These are phyloP conservation scores for Saccharomycopsis fermentans DNA, from an alignment of 805 yeast species.

Conservation along the genomic window DNA sequence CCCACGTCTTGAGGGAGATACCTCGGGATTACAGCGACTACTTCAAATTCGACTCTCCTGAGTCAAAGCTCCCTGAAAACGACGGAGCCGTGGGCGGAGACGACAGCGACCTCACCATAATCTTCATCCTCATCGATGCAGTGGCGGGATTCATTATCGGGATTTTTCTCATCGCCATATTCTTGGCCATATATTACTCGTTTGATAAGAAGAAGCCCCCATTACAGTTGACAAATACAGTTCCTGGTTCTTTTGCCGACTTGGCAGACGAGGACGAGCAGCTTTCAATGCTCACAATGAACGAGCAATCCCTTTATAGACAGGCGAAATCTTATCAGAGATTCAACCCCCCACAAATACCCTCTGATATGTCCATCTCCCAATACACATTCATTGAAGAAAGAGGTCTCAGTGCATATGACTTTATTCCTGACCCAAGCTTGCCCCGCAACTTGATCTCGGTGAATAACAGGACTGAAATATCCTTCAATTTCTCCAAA, in stretches of 20 bases:
- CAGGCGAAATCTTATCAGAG: constrained; percentile 31
- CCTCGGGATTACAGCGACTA: background rate
- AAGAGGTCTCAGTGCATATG: constrained; percentile 86
- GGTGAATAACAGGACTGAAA: constrained; percentile 55
- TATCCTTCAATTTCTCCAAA: constrained; percentile 27
- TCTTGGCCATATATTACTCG: background rate
- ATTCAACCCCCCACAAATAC: constrained; percentile 36
- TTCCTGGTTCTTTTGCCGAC: constrained; percentile 18
- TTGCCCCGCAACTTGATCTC: constrained; percentile 45
- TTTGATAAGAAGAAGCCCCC: background rate
- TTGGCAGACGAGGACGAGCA: constrained; percentile 17
- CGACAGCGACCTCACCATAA: background rate
- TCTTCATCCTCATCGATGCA: constrained; percentile 3
- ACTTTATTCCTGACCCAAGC: constrained; percentile 43
- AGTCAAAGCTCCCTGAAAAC: background rate
- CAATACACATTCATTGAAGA: constrained; percentile 67
- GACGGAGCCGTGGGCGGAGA: background rate
- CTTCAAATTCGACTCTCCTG: background rate
- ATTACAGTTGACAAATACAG: constrained; percentile 22
- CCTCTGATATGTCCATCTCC: constrained; percentile 32
- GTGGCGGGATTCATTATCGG: constrained; percentile 4
- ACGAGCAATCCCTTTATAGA: constrained; percentile 30
- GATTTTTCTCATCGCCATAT: background rate
- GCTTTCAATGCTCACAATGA: constrained; percentile 18
- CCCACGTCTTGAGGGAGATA: background rate